These are phyloP conservation scores for Oenanthe javanica DNA, from an alignment of 140 eudicot genomes.

Conservation along the genomic window DNA sequence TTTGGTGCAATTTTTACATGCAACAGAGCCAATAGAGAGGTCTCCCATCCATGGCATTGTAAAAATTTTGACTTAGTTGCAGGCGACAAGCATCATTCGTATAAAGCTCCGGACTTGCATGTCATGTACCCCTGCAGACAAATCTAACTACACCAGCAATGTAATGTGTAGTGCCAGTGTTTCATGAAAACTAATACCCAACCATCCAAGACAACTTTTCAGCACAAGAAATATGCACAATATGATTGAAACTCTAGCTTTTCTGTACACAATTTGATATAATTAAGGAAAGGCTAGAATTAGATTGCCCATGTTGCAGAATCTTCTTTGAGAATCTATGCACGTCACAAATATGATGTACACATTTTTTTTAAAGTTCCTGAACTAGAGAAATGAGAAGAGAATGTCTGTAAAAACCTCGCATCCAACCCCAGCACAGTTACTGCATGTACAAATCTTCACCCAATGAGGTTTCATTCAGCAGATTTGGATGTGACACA, in stretches of 20 bases:
- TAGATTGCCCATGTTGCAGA: not conserved
- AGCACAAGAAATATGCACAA: not conserved
- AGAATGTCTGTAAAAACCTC: constrained; percentile 5
- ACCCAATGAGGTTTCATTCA: not conserved
- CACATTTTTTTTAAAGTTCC: not conserved
- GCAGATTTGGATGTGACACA: not conserved
- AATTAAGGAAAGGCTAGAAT: not conserved
- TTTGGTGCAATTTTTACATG: not conserved
- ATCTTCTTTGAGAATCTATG: not conserved
- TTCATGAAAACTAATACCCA: not conserved
- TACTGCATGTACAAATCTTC: constrained; percentile 1
- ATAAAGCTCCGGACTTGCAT: not conserved
- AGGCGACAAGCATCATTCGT: not conserved
- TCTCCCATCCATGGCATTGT: no score
- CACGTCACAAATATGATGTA: not conserved
- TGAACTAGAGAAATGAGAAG: not conserved
- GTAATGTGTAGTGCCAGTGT: not conserved
- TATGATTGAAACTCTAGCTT: not conserved
- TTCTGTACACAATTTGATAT: not conserved
- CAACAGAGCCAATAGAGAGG: not conserved
- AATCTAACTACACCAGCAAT: not conserved
- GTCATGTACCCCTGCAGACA: not conserved
- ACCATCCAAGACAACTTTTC: not conserved
- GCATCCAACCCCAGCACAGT: not conserved
- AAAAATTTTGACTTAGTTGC: not conserved